phyloP scores from a whole-genome alignment of 306 rosid species.

The Vicia villosa region DNA sequence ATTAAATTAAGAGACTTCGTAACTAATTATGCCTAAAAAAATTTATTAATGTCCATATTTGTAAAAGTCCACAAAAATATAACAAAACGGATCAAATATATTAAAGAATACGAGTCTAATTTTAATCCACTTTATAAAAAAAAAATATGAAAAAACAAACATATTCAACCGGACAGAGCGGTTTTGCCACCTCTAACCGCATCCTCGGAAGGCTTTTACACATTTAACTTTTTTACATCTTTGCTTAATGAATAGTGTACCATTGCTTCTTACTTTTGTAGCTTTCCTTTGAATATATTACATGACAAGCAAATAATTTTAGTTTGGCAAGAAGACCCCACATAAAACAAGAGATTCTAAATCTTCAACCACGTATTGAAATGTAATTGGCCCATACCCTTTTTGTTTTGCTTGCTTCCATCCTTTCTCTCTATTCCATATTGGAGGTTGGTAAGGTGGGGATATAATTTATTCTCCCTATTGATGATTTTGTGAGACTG shows the following conservation, averaged over 20 bases:
- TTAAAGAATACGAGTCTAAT: too few relatives aligned
- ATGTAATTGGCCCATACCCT: not conserved
- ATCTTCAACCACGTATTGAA: constrained; percentile 32
- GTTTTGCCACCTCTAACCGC: constrained; percentile 35
- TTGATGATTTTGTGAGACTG: constrained; percentile 27
- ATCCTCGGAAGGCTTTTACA: constrained; percentile 26
- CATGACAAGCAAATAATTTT: constrained; percentile 36
- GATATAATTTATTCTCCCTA: not conserved
- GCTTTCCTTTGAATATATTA: constrained; percentile 11
- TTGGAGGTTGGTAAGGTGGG: constrained; percentile 40
- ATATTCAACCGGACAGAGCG: too few relatives aligned
- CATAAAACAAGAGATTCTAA: constrained; percentile 32
- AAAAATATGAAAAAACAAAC: too few relatives aligned
- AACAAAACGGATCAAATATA: too few relatives aligned
- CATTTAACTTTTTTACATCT: constrained; percentile 20
- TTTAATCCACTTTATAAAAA: too few relatives aligned
- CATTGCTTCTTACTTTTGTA: not conserved
- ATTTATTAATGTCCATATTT: too few relatives aligned
- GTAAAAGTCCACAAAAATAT: too few relatives aligned
- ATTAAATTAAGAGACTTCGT: too few relatives aligned
- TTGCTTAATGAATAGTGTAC: constrained; percentile 17
- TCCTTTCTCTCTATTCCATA: not conserved
- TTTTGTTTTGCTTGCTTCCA: not conserved
- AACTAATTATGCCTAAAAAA: too few relatives aligned
- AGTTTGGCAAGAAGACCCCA: constrained; percentile 51